Evolutionary conservation across 331 rosid genomes (phyloP).

Genomic region (Acacia pycnantha): DNA sequence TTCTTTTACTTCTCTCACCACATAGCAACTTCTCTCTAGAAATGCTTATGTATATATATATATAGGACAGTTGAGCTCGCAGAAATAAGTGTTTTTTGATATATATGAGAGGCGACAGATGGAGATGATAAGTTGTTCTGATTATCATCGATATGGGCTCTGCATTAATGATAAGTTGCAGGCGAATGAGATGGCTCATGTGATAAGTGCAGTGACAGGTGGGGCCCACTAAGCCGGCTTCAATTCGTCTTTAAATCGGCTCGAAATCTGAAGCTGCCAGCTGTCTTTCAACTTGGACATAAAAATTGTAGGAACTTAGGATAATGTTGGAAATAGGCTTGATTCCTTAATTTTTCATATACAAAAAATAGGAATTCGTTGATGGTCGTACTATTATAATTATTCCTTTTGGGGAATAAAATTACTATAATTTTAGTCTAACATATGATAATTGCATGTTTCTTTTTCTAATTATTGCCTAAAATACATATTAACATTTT

Average conservation of each 20-base stretch:
- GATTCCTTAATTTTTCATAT: not conserved
- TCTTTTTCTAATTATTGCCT: not conserved
- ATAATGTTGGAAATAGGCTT: not conserved
- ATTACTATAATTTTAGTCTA: too few species aligned
- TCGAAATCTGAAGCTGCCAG: conserved; percentile 85
- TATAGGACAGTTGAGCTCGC: conserved; percentile 52
- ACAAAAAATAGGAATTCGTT: too few species aligned
- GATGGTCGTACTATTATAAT: too few species aligned
- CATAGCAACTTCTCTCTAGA: conserved; percentile 41
- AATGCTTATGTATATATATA: conserved; percentile 19
- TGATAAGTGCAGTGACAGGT: conserved; percentile 12
- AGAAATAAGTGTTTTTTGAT: conserved; percentile 47
- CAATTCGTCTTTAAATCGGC: conserved; percentile 67
- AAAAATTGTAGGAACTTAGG: not conserved
- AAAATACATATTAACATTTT: too few species aligned
- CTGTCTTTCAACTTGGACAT: conserved; percentile 50
- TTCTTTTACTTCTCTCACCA: conserved; percentile 20
- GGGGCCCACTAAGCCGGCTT: conserved; percentile 90
- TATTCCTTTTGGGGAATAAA: too few species aligned
- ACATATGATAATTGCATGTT: not conserved
- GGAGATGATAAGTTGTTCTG: accelerated
- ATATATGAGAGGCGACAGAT: conserved; percentile 63
- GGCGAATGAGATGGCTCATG: accelerated
- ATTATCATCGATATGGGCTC: not conserved
- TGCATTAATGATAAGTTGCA: not conserved